These are phyloP conservation scores for Dendrocalamus sinicus DNA, from an alignment of 176 grass and related monocot genomes.

Conservation along the genomic window DNA sequence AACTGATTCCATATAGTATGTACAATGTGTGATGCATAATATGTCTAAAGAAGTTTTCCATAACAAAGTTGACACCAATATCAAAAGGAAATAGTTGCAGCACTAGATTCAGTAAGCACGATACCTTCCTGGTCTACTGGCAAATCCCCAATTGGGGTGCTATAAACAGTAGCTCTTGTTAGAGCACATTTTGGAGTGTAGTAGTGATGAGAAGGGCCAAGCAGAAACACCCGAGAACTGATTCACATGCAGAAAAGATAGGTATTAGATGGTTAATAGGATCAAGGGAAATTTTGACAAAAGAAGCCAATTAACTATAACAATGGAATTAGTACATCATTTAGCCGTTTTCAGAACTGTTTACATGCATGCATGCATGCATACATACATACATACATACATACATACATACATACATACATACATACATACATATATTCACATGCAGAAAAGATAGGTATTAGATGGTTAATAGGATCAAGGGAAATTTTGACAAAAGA, in stretches of 20 bases:
- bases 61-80: not conserved
- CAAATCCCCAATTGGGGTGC: constrained; percentile 87
- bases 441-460: no score
- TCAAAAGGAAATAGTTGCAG: constrained; percentile 34
- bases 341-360: constrained; percentile 10
- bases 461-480: no score
- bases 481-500: no score
- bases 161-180: constrained; percentile 77
- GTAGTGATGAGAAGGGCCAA: constrained; percentile 97
- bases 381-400: no score
- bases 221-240: constrained; percentile 94
- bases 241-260: constrained; percentile 40
- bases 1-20: constrained; percentile 3
- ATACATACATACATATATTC: no score
- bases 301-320: constrained; percentile 4
- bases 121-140: constrained; percentile 91
- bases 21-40: not conserved
- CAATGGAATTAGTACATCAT: not conserved
- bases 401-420: no score
- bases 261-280: constrained; percentile 25
- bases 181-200: constrained; percentile 96
- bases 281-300: constrained; percentile 14
- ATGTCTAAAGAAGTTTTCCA: constrained; percentile 25
- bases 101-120: constrained; percentile 35
- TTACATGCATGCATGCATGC: not conserved